These are phyloP conservation scores for Silene coronaria DNA, from an alignment of 179 eudicot species.

Conservation along the genomic window DNA sequence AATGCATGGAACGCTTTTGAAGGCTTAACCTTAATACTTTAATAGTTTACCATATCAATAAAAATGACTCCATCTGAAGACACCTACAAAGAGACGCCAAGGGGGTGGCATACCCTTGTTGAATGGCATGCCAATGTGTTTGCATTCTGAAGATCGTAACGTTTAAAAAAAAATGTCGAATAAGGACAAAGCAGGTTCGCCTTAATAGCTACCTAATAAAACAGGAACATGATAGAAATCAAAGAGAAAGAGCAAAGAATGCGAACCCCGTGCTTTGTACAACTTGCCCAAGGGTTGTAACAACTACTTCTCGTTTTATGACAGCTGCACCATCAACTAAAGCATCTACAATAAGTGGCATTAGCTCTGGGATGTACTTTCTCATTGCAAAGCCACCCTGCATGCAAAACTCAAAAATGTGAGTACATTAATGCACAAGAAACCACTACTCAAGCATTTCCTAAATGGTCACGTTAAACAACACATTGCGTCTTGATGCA, in stretches of 20 bases:
- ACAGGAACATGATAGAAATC: constrained; percentile 12
- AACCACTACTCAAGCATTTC: not conserved
- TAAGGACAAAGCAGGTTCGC: not conserved
- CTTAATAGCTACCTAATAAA: not conserved
- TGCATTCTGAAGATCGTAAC: not conserved
- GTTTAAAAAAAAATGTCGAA: not conserved
- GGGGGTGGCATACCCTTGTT: not conserved
- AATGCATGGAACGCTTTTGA: not conserved
- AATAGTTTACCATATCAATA: not conserved
- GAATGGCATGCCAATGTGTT: not conserved
- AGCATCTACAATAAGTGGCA: constrained; percentile 94
- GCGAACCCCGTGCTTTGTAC: constrained; percentile 99
- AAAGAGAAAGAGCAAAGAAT: constrained; percentile 2
- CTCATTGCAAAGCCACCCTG: constrained; percentile 99
- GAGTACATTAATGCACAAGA: not conserved
- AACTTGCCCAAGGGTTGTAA: constrained; percentile 97
- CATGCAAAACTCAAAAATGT: constrained; percentile 15
- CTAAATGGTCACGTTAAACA: not conserved
- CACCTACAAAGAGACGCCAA: not conserved
- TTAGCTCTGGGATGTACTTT: constrained; percentile 76
- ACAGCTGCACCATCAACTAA: constrained; percentile 93
- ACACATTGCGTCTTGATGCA: not conserved
- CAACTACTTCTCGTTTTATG: constrained; percentile 95
- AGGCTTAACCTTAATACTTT: not conserved
- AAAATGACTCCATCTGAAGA: not conserved